Conservation (phyloP, 208 protist genomes). For the Histomonas meleagridis region DNA sequence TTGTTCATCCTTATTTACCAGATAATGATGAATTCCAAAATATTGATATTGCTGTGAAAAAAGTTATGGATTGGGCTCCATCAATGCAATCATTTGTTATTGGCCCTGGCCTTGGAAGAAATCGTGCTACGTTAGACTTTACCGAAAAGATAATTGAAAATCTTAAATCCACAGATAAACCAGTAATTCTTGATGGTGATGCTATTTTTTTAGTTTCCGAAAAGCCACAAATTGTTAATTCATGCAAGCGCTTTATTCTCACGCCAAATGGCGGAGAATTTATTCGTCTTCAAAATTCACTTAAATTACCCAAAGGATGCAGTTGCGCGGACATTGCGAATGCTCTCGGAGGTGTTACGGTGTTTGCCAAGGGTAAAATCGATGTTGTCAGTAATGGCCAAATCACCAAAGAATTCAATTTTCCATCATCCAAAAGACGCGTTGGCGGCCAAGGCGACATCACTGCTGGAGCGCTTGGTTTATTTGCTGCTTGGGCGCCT, state of each 20-base stretch:
- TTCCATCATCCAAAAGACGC: constrained; percentile 37
- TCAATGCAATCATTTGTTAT: constrained; percentile 51
- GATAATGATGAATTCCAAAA: neutral
- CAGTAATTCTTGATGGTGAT: constrained; percentile 46
- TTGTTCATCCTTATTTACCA: constrained; percentile 57
- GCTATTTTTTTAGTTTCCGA: constrained; percentile 42
- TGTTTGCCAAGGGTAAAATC: constrained; percentile 57
- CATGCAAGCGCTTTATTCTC: constrained; percentile 37
- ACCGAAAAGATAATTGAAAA: constrained; percentile 41
- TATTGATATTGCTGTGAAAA: neutral
- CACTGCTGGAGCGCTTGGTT: constrained; percentile 43
- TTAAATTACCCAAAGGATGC: neutral
- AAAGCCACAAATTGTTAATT: constrained; percentile 36
- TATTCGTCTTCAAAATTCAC: neutral
- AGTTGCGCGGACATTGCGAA: neutral
- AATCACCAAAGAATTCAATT: neutral
- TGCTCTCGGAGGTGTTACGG: constrained; percentile 41
- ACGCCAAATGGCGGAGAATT: constrained; percentile 48
- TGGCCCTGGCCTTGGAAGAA: constrained; percentile 59
- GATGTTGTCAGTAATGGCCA: constrained; percentile 56
- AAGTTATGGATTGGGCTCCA: constrained; percentile 36
- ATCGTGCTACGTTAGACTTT: constrained; percentile 42
- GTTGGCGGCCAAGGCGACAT: constrained; percentile 59
- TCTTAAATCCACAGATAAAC: constrained; percentile 16
- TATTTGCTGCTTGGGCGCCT: constrained; percentile 39